Evolutionary conservation across 148 eudicot species (phyloP), one percentile per base, ranked within the genome.

Genomic region (Spergularia bocconei): DNA sequence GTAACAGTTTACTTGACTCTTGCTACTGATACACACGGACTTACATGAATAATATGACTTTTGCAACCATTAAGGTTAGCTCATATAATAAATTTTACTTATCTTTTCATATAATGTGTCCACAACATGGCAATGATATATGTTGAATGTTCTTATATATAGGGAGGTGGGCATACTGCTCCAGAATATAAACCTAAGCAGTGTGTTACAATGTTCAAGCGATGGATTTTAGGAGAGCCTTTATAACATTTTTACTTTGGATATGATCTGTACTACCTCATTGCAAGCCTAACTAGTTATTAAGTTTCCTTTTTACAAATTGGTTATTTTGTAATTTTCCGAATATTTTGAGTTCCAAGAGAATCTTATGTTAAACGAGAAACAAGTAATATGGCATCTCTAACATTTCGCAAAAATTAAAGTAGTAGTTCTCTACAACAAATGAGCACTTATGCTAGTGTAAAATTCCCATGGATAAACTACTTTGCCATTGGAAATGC

Each of bases 151-250:
- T 0, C 15, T 61, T 79, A 13, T 6, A 0, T 72, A 8, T 16
- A 83, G 85, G 80, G 85, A 54, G 85, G 64, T 20, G 85, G 82
- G 38, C 82, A 82, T 71, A 72, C 78, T 0, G 85, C 85, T 59
- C 82, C 85, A 0, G 85, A 83, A 19, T 83, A 83, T 63, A 79
- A 83, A 70, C 80, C 82, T 17, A 79, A 76, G 54, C 61, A 83
- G 47, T 79, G 79, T 79, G 71, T 58, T 8, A 16, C 61, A 6
- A 83, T 83, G 85, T 69, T 79, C 23, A 80, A 76, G 51, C 74
- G 82, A 25, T 83, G 82, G 82, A 63, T 78, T 55, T 2, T 2
- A 5, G 71, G 66, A 51, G 17, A 63, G 0, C 52, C 70, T 15
- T 44, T 78, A 63, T 78, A 55, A 78, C 36, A 4, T 66, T 57